Base-by-base conservation (phyloP, 1,284 basidiomycete species). In the Wolfiporia cocos region DNA sequence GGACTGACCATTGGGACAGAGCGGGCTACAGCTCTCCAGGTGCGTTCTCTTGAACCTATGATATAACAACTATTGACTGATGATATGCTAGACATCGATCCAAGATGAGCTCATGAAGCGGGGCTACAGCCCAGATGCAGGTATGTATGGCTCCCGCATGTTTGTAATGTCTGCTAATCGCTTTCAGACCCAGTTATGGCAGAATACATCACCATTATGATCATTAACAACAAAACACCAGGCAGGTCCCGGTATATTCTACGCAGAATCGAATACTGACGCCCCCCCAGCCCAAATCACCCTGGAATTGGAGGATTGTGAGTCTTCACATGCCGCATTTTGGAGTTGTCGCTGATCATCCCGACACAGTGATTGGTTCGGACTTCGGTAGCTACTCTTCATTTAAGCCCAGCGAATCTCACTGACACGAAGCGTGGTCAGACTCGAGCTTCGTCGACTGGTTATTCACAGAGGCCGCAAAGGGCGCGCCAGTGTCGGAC, bases 151-250 rank as follows among this genome's bases (percentile, higher is more conserved):
- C 34, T 15, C 4, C 14, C 12, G 3, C 20, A 9, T 19, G 0
- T 29, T 3, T 37, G 31, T 19, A 37, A 17, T 42, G 35, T 29
- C 36, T 44, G 22, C 44, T 18, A 20, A 6, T 20, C 6, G 2
- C 10, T 37, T 44, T 36, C 47, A 86, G 88, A 92, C 62, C 74
- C 78, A n/a, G 85, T 89, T 50, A 91, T 91, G 88, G 86, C 87
- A 5, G 89, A 92, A 61, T 92, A 90, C 57, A 89, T 91, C 48
- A 87, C 87, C 18, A 92, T 92, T 49, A 91, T 92, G 89, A 76
- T 92, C 37, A 90, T 91, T 48, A 92, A 92, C 61, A 86, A 88
- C 65, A 92, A 92, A 69, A 84, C 84, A 43, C 64, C 80, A 52
- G 78, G 87, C 86, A 50, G 29, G 81, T 67, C 31, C 10, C 2